These are phyloP conservation scores for Geranium rotundifolium DNA, from an alignment of 345 rosid genomes.

Conservation along the genomic window DNA sequence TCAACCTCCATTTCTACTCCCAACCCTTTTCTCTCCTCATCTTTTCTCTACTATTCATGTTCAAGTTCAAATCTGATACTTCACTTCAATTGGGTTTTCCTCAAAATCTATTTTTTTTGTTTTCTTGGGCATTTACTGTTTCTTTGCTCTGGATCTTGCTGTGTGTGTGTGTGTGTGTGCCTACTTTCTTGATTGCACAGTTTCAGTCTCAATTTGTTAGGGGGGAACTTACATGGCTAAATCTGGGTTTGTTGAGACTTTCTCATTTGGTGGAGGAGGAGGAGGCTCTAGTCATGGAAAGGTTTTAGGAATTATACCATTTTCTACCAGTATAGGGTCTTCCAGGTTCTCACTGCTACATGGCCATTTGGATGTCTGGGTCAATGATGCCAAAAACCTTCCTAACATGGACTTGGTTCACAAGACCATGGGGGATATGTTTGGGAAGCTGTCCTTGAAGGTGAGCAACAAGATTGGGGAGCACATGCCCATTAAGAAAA, in stretches of 20 bases:
- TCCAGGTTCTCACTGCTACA: constrained; percentile 48
- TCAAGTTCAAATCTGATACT: constrained; percentile 2
- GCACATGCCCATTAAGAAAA: constrained; percentile 41
- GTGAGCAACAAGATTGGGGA: constrained; percentile 40
- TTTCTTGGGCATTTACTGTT: neutral
- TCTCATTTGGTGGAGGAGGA: constrained; percentile 66
- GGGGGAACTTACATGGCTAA: constrained; percentile 28
- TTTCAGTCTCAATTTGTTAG: neutral
- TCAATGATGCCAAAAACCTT: constrained; percentile 69
- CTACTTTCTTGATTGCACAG: neutral
- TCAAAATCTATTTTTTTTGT: constrained; percentile 5
- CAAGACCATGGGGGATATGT: constrained; percentile 48
- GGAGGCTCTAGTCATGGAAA: constrained; percentile 38
- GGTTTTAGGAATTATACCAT: constrained; percentile 44
- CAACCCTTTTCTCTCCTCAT: neutral
- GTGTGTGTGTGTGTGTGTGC: neutral
- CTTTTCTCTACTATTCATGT: neutral
- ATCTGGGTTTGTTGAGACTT: constrained; percentile 23
- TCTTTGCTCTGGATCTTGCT: constrained; percentile 1
- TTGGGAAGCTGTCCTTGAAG: constrained; percentile 34
- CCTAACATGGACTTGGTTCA: constrained; percentile 89
- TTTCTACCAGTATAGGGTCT: constrained; percentile 41
- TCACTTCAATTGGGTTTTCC: constrained; percentile 2
- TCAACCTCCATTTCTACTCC: constrained; percentile 3
- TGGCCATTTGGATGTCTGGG: constrained; percentile 78